Evolutionary conservation across 495 filamentous ascomycete species (phyloP).

Genomic region (Pseudomonodictys pantanalensis): DNA sequence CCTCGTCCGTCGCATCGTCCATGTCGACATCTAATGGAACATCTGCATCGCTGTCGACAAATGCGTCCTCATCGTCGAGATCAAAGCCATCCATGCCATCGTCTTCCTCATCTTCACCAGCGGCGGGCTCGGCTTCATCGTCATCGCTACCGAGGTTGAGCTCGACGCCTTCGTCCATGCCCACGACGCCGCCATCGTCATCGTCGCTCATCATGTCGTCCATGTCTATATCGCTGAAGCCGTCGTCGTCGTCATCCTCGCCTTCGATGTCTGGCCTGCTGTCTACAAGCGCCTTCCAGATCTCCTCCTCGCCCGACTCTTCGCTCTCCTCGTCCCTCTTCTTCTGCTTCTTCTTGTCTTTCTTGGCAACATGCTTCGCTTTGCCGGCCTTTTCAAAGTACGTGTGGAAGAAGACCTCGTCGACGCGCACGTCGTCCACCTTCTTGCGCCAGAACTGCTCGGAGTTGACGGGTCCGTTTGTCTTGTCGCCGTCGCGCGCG

Average conservation of each 20-base stretch:
- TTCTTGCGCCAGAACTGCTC: slow-evolving; percentile 90
- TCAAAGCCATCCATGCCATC: slow-evolving; percentile 29
- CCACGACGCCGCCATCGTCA: slow-evolving; percentile 43
- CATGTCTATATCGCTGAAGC: slow-evolving; percentile 50
- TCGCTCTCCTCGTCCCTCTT: slow-evolving; percentile 53
- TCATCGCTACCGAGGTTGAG: slow-evolving; percentile 48
- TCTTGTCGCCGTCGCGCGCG: slow-evolving; percentile 49
- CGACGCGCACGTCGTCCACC: slow-evolving; percentile 75
- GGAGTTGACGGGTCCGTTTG: slow-evolving; percentile 65
- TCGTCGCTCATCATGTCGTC: slow-evolving; percentile 54
- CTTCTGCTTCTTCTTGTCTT: slow-evolving; percentile 54
- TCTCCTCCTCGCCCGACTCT: slow-evolving; percentile 61
- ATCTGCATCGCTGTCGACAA: slow-evolving; percentile 40
- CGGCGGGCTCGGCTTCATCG: slow-evolving; percentile 28
- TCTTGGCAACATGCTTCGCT: slow-evolving; percentile 45
- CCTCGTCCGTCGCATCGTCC: slow-evolving; percentile 42
- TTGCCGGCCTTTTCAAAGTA: slow-evolving; percentile 85
- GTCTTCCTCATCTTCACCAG: slow-evolving; percentile 22
- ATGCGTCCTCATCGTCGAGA: slow-evolving; percentile 41
- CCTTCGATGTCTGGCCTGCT: slow-evolving; percentile 75
- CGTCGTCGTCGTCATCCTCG: slow-evolving; percentile 28
- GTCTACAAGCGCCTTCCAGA: slow-evolving; percentile 89
- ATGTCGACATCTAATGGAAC: slow-evolving; percentile 37
- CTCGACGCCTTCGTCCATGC: slow-evolving; percentile 53
- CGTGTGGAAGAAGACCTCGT: slow-evolving; percentile 97